Percentiles rank a stretch among this genome's conserved stretches.
phyloP scores from a whole-genome alignment of 2,329 filamentous ascomycete genomes.

The Sporothrix schenckii region DNA sequence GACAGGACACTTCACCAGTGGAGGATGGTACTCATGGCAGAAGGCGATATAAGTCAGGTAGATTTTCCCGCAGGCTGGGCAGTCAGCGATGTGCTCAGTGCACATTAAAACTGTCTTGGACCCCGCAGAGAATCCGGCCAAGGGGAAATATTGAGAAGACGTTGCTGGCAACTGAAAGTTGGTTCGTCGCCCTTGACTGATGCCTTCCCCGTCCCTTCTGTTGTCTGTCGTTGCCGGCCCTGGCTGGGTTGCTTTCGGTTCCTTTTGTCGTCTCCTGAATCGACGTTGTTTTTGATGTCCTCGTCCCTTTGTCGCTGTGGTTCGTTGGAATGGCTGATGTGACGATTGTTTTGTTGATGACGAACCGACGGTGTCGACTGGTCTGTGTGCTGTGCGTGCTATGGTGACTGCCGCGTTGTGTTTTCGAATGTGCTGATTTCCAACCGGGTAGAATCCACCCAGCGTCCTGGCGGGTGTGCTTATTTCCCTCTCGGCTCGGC shows the following conservation, averaged over 20 bases:
- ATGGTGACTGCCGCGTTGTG: background rate
- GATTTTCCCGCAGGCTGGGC: slow-evolving; percentile 62
- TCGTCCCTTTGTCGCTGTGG: background rate
- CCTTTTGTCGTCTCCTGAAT: background rate
- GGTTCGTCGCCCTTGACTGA: background rate
- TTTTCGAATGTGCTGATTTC: slow-evolving; percentile 12
- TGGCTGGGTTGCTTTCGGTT: too few species aligned
- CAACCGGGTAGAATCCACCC: background rate
- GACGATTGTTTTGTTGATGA: background rate
- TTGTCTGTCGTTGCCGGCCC: background rate
- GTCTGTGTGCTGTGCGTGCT: background rate
- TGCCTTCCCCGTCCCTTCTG: background rate
- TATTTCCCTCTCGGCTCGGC: slow-evolving; percentile 7
- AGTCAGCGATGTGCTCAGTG: slow-evolving; percentile 59
- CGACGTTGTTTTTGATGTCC: background rate
- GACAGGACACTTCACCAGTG: slow-evolving; percentile 52
- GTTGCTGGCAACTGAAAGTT: background rate
- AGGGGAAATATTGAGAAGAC: background rate
- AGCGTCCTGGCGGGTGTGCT: background rate
- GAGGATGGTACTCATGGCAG: slow-evolving; percentile 56
- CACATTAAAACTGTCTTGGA: slow-evolving; percentile 54
- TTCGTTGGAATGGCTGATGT: background rate
- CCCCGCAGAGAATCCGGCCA: background rate
- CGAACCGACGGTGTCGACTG: background rate
- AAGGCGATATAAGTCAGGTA: slow-evolving; percentile 63